phyloP scores from a whole-genome alignment of 306 rosid genomes.

The Echinosophora koreensis region DNA sequence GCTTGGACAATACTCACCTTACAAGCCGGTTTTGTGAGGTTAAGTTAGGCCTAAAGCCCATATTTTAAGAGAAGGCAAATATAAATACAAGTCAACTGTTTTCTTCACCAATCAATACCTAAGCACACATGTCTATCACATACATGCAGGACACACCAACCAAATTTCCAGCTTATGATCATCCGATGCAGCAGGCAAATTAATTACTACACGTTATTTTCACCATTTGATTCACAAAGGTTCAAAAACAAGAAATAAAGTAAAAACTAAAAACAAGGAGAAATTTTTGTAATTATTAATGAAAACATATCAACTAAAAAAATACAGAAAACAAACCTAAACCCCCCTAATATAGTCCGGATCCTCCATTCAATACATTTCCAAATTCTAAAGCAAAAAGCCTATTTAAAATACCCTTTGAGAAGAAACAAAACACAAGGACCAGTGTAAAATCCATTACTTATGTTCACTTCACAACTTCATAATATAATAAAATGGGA shows the following conservation, averaged over 20 bases:
- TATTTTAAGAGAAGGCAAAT: neutral
- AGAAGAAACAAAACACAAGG: slow-evolving; percentile 20
- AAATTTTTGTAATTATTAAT: neutral
- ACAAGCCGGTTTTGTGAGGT: too few relatives aligned
- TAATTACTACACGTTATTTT: neutral
- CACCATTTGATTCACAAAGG: neutral
- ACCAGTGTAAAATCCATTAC: neutral
- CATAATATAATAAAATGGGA: neutral
- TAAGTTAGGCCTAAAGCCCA: too few relatives aligned
- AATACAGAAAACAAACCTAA: neutral
- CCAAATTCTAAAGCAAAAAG: neutral
- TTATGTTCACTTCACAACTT: slow-evolving; percentile 14
- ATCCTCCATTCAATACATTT: neutral
- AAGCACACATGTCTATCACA: slow-evolving; percentile 3
- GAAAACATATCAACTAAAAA: neutral
- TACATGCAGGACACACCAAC: slow-evolving; percentile 20
- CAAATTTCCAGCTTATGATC: slow-evolving; percentile 19
- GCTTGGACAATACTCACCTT: too few relatives aligned
- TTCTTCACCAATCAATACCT: neutral
- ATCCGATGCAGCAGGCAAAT: slow-evolving; percentile 2
- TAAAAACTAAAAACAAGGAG: neutral
- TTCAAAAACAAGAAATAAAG: too few relatives aligned
- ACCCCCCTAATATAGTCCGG: neutral
- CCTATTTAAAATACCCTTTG: neutral
- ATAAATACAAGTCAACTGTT: neutral